Conservation (phyloP, 441 rosid species). For the Dalechampia spathulata region DNA sequence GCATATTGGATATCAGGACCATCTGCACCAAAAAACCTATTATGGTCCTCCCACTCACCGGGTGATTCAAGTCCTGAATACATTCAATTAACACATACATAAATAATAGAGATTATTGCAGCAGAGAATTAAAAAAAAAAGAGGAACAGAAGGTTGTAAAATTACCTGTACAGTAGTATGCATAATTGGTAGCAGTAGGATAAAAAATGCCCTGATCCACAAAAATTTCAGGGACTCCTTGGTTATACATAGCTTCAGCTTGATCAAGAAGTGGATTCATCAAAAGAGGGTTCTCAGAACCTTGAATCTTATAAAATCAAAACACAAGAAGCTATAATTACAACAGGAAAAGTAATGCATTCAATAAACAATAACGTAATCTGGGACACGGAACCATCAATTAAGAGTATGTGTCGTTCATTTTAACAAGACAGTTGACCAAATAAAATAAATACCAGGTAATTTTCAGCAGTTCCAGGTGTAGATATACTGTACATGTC, state of each 20-base stretch:
- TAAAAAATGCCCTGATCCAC: conserved; percentile 72
- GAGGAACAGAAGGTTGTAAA: background rate
- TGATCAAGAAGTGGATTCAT: conserved; percentile 32
- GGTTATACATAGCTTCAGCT: conserved; percentile 62
- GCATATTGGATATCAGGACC: conserved; percentile 70
- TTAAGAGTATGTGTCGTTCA: too few species aligned
- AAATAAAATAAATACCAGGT: conserved; percentile 27
- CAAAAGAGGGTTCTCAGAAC: conserved; percentile 34
- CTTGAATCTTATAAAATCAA: conserved; percentile 32
- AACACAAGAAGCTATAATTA: too few species aligned
- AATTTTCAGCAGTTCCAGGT: conserved; percentile 27
- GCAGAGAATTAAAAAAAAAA: background rate
- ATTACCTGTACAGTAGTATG: conserved; percentile 92
- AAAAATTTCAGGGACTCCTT: conserved; percentile 63
- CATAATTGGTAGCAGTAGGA: conserved; percentile 66
- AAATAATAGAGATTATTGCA: conserved; percentile 4
- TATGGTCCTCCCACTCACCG: conserved; percentile 89
- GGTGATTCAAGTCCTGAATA: conserved; percentile 75
- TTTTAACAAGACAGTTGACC: too few species aligned
- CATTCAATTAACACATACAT: conserved; percentile 9
- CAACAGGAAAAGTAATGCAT: too few species aligned
- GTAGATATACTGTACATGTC: conserved; percentile 34
- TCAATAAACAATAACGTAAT: too few species aligned
- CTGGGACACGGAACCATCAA: too few species aligned
- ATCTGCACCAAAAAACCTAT: conserved; percentile 65